Percentiles rank a stretch among this genome's conserved stretches.
Conservation (phyloP, 345 rosid genomes). For the Salix suchowensis region DNA sequence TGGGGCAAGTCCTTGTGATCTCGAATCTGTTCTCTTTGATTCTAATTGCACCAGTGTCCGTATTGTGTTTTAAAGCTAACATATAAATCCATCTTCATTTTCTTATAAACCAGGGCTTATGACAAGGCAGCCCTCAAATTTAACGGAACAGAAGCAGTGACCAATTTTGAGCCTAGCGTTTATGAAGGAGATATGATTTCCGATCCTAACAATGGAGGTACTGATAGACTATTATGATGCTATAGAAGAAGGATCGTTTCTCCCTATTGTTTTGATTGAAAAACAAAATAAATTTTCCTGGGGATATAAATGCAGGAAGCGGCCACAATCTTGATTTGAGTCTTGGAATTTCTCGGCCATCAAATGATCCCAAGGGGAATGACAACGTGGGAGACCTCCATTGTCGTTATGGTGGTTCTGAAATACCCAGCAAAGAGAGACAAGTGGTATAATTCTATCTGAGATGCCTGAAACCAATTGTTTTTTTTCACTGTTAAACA, state of each 20-base stretch:
- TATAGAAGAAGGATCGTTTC: background rate
- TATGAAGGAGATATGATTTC: slow-evolving; percentile 49
- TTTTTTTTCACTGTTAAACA: background rate
- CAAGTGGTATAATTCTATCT: slow-evolving; percentile 4
- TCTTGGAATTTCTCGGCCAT: slow-evolving; percentile 24
- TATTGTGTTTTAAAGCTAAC: slow-evolving; percentile 28
- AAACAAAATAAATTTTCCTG: background rate
- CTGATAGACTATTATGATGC: background rate
- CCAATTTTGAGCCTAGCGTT: slow-evolving; percentile 38
- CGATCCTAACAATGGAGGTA: slow-evolving; percentile 51
- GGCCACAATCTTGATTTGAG: slow-evolving; percentile 48
- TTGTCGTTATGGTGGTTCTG: background rate
- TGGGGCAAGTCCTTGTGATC: slow-evolving; percentile 70
- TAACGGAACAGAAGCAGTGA: slow-evolving; percentile 23
- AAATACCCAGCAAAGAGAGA: slow-evolving; percentile 4
- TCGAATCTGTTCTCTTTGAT: slow-evolving; percentile 27
- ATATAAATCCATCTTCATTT: slow-evolving; percentile 40
- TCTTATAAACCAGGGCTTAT: slow-evolving; percentile 68
- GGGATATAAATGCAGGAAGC: slow-evolving; percentile 29
- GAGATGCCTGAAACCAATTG: background rate
- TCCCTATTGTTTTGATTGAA: background rate
- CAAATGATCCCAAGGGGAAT: slow-evolving; percentile 15
- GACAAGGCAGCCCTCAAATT: slow-evolving; percentile 77
- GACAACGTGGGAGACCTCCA: slow-evolving; percentile 3
- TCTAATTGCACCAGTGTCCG: background rate